Evolutionary conservation across 1,284 basidiomycete genomes (phyloP), one percentile per base, ranked within the genome.

Genomic region (Cutaneotrichosporon cyanovorans): DNA sequence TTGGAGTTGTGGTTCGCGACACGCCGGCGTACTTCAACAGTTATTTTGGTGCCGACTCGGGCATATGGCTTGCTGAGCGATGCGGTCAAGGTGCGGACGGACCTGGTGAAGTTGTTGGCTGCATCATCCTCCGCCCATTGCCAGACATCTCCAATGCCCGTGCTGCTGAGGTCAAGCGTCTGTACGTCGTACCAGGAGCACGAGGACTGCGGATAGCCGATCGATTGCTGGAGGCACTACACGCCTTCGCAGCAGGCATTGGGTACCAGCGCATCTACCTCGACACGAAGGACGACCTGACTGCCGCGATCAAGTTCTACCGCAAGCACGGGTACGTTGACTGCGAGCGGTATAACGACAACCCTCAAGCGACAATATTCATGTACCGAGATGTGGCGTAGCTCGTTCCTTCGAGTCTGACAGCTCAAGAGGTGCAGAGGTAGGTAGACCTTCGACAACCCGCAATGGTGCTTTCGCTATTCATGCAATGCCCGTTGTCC

Each of bases 41-140:
- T n/a, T 61, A 63, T 42, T 63, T 53, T 45, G 55, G 50, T 23
- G n/a, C 25, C 10, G 56, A 52, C 5, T 55, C 61, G 20, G 58
- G 61, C 22, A 30, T 63, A 15, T 48, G 61, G 42, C 42, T 63
- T 5, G 48, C 45, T 20, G 47, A 49, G 37, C 22, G 23, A 6
- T n/a, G n/a, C n/a, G n/a, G n/a, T n/a, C n/a, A n/a, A n/a, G n/a
- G n/a, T n/a, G n/a, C n/a, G n/a, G n/a, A n/a, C n/a, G n/a, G n/a
- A n/a, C n/a, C n/a, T n/a, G n/a, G n/a, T n/a, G 11, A 12, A 1
- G 45, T 49, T n/a, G 48, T 49, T 2, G 48, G 48, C 20, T 49
- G 48, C 39, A 42, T 49, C 31, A 45, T 49, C 30, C 48, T 49
- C 3, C 48, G 48, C 11, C 48, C 48, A 1, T 21, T 45, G 1